These are phyloP conservation scores for Maudiozyma serrabonitensis DNA, from an alignment of 805 yeast genomes.

Conservation along the genomic window DNA sequence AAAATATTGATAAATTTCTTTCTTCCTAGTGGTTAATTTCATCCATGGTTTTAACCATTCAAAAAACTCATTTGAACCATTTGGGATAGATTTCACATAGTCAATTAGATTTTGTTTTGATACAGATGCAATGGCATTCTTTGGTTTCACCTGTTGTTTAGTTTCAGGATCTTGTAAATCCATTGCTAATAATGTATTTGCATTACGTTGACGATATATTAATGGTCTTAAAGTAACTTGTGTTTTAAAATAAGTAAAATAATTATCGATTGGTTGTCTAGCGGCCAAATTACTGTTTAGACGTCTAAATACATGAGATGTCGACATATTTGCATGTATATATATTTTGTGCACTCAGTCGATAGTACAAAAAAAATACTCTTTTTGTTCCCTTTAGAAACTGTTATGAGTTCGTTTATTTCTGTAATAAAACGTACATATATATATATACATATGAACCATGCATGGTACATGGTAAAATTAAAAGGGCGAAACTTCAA, in stretches of 20 bases:
- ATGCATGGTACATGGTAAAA: too few species aligned
- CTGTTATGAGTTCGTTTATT: not conserved
- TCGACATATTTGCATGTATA: not conserved
- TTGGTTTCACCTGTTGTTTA: slow-evolving; percentile 27
- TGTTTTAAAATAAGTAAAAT: slow-evolving; percentile 29
- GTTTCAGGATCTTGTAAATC: slow-evolving; percentile 32
- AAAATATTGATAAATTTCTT: slow-evolving; percentile 19
- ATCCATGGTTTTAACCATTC: slow-evolving; percentile 23
- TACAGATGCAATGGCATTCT: slow-evolving; percentile 25
- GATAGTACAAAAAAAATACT: too few species aligned
- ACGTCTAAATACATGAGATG: not conserved
- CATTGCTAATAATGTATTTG: slow-evolving; percentile 31
- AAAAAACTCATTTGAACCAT: slow-evolving; percentile 13
- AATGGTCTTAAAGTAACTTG: slow-evolving; percentile 28
- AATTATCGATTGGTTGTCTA: slow-evolving; percentile 24
- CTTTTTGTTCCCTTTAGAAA: too few species aligned
- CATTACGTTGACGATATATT: slow-evolving; percentile 34
- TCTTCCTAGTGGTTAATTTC: slow-evolving; percentile 17
- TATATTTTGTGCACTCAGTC: too few species aligned
- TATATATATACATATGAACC: not conserved
- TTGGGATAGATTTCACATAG: slow-evolving; percentile 16
- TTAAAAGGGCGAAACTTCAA: too few species aligned
- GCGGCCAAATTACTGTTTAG: slow-evolving; percentile 5
- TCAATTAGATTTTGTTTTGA: slow-evolving; percentile 19
- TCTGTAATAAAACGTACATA: too few species aligned